Conservation (phyloP, 2,329 filamentous ascomycete species). For the Fusarium cicatricum region DNA sequence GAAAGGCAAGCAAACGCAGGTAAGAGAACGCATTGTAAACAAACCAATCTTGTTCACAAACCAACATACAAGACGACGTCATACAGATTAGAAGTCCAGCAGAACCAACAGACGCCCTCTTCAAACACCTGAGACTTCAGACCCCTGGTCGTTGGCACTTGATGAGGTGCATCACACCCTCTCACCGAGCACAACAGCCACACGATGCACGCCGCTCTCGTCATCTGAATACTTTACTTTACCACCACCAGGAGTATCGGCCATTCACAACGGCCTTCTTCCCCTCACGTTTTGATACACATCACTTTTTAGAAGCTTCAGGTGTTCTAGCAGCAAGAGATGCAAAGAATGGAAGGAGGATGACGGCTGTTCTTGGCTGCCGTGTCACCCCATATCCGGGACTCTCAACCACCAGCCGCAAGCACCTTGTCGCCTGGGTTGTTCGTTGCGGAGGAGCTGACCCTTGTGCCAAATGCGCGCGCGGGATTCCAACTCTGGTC, state of each 20-base stretch:
- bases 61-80: not conserved
- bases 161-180: slow-evolving; percentile 32
- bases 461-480: slow-evolving; percentile 19
- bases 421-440: slow-evolving; percentile 8
- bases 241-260: slow-evolving; percentile 26
- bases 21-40: too few species aligned
- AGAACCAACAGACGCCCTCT: not conserved
- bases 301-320: not conserved
- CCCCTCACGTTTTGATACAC: slow-evolving; percentile 12
- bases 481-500: slow-evolving; percentile 1
- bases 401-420: slow-evolving; percentile 14
- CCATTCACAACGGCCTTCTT: slow-evolving; percentile 23
- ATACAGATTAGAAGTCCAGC: not conserved
- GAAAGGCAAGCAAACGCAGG: not conserved
- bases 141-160: slow-evolving; percentile 13
- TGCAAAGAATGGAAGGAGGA: slow-evolving; percentile 2
- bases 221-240: slow-evolving; percentile 34
- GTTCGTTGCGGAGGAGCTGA: slow-evolving; percentile 16
- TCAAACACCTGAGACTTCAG: slow-evolving; percentile 4
- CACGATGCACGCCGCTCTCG: slow-evolving; percentile 37
- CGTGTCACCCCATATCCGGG: slow-evolving; percentile 29
- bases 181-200: slow-evolving; percentile 21
- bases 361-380: slow-evolving; percentile 11
- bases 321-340: not conserved
- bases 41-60: not conserved